Evolutionary conservation across 1,284 basidiomycete genomes (phyloP), one percentile per base, ranked within the genome.

Genomic region (Vanrija humicola): DNA sequence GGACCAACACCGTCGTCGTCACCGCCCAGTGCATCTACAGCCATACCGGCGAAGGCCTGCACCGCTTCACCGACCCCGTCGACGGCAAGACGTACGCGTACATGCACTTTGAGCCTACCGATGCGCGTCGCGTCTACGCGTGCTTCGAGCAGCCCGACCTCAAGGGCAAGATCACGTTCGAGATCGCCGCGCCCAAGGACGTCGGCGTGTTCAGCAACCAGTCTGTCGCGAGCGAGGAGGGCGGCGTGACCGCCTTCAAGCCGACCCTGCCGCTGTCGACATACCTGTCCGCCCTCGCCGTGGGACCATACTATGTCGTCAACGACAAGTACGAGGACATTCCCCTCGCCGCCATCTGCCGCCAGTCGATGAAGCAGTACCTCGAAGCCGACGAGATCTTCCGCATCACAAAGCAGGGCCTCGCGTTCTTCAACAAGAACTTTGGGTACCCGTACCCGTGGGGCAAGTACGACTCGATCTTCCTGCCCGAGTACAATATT

Each of bases 111-210:
- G 53, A 55, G 48, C 53, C 53, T 12, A 55, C 53, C 4, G 53
- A 55, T 38, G 53, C 53, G 15, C 53, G 53, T 18, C 23, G 53
- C 10, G 28, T 55, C 26, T 55, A 55, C 38, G 53, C 53, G 9
- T 55, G 53, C 48, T 55, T 55, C n/a, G 53, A 55, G 53, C 53
- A 55, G 53, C 53, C 53, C 8, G 53, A 55, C 39, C 48, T 55
- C 48, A 55, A 55, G 39, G 53, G 43, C 38, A 14, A 28, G 23
- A 46, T 55, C 38, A 49, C 53, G 25, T 55, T 55, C 38, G n/a
- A 14, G 2, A 16, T 55, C 23, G 50, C 47, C 5, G 48, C 48
- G n/a, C 53, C 53, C 2, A 4, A 5, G 3, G 10, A 16, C 12
- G 45, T 44, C 0, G 26, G 19, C 14, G 48, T 50, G 18, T 50